A percentile compares a stretch with the other conserved stretches of the same genome.
Evolutionary conservation across 805 yeast species (phyloP).

Genomic region (Ogataea nakhonphanomensis): DNA sequence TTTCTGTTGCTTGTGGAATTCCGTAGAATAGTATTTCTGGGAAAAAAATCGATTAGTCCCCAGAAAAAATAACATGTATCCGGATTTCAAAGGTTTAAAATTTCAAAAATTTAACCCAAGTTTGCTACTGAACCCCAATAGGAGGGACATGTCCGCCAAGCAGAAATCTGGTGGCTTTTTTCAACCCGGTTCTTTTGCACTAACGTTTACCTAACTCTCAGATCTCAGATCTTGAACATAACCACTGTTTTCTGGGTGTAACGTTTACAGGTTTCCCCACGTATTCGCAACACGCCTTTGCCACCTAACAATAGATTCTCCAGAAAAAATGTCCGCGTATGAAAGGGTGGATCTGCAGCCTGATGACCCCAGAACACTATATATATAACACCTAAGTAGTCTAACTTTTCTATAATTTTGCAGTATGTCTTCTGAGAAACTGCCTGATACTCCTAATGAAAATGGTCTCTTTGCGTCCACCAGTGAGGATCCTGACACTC

Average conservation of each 20-base stretch:
- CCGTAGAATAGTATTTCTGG: conserved; percentile 6
- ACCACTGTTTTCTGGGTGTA: no score
- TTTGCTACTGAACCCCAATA: background rate
- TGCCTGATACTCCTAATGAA: conserved; percentile 9
- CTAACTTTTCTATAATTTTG: no score
- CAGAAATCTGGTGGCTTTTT: background rate
- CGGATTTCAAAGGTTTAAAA: background rate
- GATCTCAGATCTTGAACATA: no score
- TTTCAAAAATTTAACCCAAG: background rate
- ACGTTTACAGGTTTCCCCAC: no score
- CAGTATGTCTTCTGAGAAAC: conserved; percentile 9
- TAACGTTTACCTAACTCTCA: no score
- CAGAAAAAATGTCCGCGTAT: conserved; percentile 6
- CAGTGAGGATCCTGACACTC: conserved; percentile 5
- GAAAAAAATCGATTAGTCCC: background rate
- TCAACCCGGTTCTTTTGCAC: no score
- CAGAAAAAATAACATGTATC: background rate
- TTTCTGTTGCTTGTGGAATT: conserved; percentile 8
- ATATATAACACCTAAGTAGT: no score
- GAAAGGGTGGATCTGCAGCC: conserved; percentile 4
- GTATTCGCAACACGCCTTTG: background rate
- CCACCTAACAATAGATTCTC: conserved; percentile 7
- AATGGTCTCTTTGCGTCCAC: conserved; percentile 16
- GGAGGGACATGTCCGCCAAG: conserved; percentile 4
- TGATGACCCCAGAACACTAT: background rate